Conservation (phyloP, 2,329 filamentous ascomycete genomes). For the Didymella keratinophila region DNA sequence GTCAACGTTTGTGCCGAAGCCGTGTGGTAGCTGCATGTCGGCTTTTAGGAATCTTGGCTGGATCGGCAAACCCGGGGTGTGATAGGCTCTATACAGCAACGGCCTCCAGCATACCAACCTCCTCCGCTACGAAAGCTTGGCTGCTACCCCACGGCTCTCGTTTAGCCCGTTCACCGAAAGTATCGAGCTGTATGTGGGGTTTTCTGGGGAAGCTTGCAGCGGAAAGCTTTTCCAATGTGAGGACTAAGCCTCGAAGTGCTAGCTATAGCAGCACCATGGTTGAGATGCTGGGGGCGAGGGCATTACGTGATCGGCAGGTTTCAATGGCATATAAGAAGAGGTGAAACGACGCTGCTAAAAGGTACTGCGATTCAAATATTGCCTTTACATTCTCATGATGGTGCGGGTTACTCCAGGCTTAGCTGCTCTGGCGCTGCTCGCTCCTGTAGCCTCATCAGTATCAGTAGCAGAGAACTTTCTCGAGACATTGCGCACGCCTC, state of each 20-base stretch:
- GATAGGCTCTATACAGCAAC: constrained; percentile 8
- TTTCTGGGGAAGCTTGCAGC: constrained; percentile 17
- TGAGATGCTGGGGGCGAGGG: background rate
- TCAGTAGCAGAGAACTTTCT: constrained; percentile 25
- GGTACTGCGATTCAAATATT: background rate
- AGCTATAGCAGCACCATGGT: too few relatives aligned
- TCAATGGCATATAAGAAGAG: constrained; percentile 9
- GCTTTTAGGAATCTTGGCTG: constrained; percentile 2
- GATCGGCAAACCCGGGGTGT: background rate
- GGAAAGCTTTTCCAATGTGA: constrained; percentile 19
- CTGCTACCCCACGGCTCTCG: constrained; percentile 2
- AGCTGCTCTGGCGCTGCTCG: constrained; percentile 11
- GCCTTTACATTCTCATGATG: constrained; percentile 1
- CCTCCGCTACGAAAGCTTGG: constrained; percentile 5
- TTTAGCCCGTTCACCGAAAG: constrained; percentile 11
- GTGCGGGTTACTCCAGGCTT: constrained; percentile 1
- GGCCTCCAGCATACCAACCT: constrained; percentile 1
- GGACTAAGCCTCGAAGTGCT: constrained; percentile 8
- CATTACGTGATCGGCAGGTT: background rate
- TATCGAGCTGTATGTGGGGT: constrained; percentile 13
- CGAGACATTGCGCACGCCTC: constrained; percentile 21
- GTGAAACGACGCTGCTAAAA: background rate
- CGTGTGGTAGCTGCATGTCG: background rate
- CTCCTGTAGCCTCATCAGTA: constrained; percentile 12
- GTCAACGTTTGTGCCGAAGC: background rate